These are phyloP conservation scores for Lactifluus hygrophoroides DNA, from an alignment of 768 basidiomycete genomes.

Conservation along the genomic window DNA sequence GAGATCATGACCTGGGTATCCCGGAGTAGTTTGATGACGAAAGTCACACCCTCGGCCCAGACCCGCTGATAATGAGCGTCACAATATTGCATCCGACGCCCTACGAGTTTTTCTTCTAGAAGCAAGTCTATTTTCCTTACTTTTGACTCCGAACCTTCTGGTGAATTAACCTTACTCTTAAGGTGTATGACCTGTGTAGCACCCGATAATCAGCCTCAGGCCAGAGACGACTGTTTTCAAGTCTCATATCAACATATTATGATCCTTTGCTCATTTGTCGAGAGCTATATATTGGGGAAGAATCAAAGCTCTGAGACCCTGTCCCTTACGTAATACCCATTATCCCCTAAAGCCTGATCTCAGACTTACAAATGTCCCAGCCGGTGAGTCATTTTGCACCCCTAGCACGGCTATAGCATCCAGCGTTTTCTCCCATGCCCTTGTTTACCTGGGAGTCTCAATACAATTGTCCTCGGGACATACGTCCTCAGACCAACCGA, in stretches of 20 bases:
- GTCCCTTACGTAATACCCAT: too few relatives aligned
- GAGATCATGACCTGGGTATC: neutral
- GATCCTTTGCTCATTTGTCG: too few relatives aligned
- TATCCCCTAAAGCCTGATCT: too few relatives aligned
- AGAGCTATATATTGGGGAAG: too few relatives aligned
- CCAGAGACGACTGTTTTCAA: neutral
- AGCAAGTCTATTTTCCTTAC: neutral
- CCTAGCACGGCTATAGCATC: too few relatives aligned
- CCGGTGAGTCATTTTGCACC: too few relatives aligned
- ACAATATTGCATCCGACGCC: neutral
- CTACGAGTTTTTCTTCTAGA: neutral
- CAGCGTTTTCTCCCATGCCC: neutral
- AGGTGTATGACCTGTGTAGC: neutral
- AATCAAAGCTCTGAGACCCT: too few relatives aligned
- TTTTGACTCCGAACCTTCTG: conserved; percentile 3
- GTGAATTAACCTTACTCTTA: neutral
- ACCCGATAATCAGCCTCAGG: neutral
- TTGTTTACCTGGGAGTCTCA: too few relatives aligned
- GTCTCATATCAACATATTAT: too few relatives aligned
- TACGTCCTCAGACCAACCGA: neutral
- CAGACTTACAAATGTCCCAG: too few relatives aligned
- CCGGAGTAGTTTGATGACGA: neutral
- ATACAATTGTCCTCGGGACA: neutral
- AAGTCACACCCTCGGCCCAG: neutral
- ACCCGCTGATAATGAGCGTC: neutral